A percentile compares a stretch with the other conserved stretches of the same genome.
Evolutionary conservation across 805 yeast genomes (phyloP).

Genomic region (Clavispora vitiphila): DNA sequence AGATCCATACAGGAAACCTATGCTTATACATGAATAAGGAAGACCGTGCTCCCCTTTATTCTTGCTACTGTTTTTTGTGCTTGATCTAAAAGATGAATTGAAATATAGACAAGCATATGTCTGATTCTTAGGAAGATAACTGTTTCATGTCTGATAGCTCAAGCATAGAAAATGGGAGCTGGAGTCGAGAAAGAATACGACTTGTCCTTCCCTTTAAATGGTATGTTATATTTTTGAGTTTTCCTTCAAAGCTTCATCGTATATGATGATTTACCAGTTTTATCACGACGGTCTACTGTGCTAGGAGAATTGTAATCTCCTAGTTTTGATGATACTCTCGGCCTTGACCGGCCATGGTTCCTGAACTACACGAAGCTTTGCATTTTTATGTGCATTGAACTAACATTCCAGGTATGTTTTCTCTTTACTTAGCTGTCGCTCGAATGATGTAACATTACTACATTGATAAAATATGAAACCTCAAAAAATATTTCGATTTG

Average conservation of each 20-base stretch:
- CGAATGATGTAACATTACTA: constrained; percentile 11
- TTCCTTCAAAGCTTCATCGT: constrained; percentile 16
- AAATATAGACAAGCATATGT: constrained; percentile 97
- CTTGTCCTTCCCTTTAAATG: constrained; percentile 9
- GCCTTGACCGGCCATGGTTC: constrained; percentile 54
- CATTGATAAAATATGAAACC: constrained; percentile 20
- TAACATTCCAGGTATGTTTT: constrained; percentile 9
- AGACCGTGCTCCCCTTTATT: constrained; percentile 7
- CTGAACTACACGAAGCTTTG: constrained; percentile 21
- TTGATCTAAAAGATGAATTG: constrained; percentile 58
- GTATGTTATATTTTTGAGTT: constrained; percentile 10
- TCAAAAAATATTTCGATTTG: constrained; percentile 31
- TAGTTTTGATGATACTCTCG: constrained; percentile 39
- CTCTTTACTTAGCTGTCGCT: neutral
- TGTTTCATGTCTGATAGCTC: constrained; percentile 45
- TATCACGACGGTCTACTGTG: constrained; percentile 52
- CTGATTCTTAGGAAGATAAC: constrained; percentile 66
- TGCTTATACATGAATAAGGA: neutral
- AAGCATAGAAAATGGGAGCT: constrained; percentile 18
- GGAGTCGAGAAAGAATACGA: constrained; percentile 14
- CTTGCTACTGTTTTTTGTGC: constrained; percentile 16
- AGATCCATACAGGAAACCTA: neutral
- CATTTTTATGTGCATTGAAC: neutral
- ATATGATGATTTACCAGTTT: constrained; percentile 45
- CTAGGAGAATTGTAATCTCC: constrained; percentile 40